Percentiles rank a stretch among this genome's conserved stretches.
These are phyloP conservation scores for Sugiyamaella valdiviana DNA, from an alignment of 805 yeast species.

Conservation along the genomic window DNA sequence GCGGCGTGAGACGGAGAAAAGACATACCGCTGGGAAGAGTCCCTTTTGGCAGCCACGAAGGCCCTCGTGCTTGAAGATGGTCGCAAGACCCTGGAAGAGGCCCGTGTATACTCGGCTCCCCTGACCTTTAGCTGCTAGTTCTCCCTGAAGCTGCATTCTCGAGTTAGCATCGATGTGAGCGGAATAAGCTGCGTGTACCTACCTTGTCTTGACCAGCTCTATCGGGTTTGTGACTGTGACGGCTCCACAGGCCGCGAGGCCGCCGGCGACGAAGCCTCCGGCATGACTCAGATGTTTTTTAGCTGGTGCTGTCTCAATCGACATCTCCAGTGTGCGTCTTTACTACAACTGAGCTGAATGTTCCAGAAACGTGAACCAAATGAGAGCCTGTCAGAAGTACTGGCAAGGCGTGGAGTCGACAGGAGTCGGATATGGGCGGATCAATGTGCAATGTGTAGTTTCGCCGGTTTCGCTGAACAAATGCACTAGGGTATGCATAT, in stretches of 20 bases:
- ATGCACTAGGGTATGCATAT: neutral
- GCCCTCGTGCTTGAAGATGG: conserved; percentile 77
- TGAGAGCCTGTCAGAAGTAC: too few species aligned
- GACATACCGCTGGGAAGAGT: conserved; percentile 58
- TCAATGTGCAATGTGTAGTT: too few species aligned
- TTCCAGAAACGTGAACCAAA: too few species aligned
- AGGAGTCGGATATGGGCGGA: too few species aligned
- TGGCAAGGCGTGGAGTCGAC: too few species aligned
- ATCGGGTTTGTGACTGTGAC: conserved; percentile 96
- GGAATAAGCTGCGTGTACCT: too few species aligned
- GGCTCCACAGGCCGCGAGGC: conserved; percentile 94
- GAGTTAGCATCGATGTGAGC: too few species aligned
- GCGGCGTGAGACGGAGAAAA: neutral
- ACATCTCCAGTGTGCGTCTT: neutral
- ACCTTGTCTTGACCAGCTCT: conserved; percentile 77
- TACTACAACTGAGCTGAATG: too few species aligned
- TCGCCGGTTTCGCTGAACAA: too few species aligned
- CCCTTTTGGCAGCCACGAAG: conserved; percentile 86
- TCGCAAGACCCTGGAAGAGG: conserved; percentile 73
- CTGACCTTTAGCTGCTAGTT: conserved; percentile 50
- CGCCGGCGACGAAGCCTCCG: conserved; percentile 88
- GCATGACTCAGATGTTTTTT: conserved; percentile 34
- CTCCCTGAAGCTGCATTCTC: conserved; percentile 96
- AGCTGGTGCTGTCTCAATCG: neutral
- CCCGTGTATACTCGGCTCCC: conserved; percentile 62